A percentile compares a stretch with the other conserved stretches of the same genome.
phyloP scores from a whole-genome alignment of 2,329 filamentous ascomycete genomes.

The Plenodomus tracheiphilus region DNA sequence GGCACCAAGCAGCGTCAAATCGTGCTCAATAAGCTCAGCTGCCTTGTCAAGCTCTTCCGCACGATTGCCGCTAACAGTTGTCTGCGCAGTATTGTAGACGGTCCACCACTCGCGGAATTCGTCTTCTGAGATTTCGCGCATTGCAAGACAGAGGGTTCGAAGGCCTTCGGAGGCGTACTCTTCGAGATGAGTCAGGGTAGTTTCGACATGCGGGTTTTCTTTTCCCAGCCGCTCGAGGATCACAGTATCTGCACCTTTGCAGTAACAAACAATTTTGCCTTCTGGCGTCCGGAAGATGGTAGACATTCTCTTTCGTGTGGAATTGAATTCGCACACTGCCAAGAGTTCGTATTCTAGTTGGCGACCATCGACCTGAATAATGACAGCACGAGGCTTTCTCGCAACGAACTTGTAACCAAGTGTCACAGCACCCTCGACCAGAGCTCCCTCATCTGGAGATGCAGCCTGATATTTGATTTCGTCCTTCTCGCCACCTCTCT shows the following conservation, averaged over 20 bases:
- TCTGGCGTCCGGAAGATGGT: constrained; percentile 96
- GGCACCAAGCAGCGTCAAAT: constrained; percentile 87
- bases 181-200: constrained; percentile 92
- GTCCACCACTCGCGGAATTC: constrained; percentile 87
- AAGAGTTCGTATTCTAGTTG: constrained; percentile 85
- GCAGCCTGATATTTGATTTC: constrained; percentile 97
- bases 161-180: constrained; percentile 97
- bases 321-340: constrained; percentile 99
- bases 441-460: constrained; percentile 94
- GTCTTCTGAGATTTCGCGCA: constrained; percentile 87
- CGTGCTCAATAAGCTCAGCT: constrained; percentile 90
- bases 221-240: constrained; percentile 87
- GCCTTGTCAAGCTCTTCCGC: constrained; percentile 96
- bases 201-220: constrained; percentile 80
- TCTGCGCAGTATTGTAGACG: constrained; percentile 84
- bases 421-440: constrained; percentile 85
- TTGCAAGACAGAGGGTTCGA: constrained; percentile 89
- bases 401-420: constrained; percentile 91
- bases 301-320: constrained; percentile 95
- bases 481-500: constrained; percentile 76
- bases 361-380: constrained; percentile 72
- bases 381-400: constrained; percentile 84
- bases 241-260: constrained; percentile 96
- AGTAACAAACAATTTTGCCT: constrained; percentile 90
- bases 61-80: constrained; percentile 88